Conservation (phyloP, 2,329 filamentous ascomycete species). For the Fusarium sp. region DNA sequence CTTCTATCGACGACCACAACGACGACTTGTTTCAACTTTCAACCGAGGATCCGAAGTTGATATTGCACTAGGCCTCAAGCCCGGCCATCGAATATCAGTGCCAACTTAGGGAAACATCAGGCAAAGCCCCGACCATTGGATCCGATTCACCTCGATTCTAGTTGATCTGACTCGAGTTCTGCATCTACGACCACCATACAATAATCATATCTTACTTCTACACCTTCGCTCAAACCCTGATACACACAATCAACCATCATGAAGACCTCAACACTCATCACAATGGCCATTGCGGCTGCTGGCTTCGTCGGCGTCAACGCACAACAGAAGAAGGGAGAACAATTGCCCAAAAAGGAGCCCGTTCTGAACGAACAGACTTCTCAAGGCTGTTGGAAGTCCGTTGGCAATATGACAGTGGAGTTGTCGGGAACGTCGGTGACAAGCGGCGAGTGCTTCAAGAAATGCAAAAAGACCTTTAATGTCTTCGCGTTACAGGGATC, state of each 20-base stretch:
- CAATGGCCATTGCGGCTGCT: conserved; percentile 46
- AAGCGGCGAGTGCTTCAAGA: conserved; percentile 55
- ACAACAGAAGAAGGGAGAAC: conserved; percentile 15
- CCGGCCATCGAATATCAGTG: background rate
- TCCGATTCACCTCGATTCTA: conserved; percentile 32
- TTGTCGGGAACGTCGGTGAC: conserved; percentile 41
- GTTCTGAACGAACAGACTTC: conserved; percentile 52
- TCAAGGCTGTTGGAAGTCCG: conserved; percentile 63
- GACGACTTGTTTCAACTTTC: conserved; percentile 17
- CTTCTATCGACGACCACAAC: background rate
- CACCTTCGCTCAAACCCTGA: conserved; percentile 25
- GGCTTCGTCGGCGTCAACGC: conserved; percentile 34
- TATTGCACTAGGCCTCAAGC: background rate
- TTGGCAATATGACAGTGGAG: conserved; percentile 52
- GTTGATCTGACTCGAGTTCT: conserved; percentile 42
- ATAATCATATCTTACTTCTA: conserved; percentile 6
- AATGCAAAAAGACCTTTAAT: conserved; percentile 58
- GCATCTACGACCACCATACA: background rate
- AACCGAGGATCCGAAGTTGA: background rate
- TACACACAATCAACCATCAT: conserved; percentile 38
- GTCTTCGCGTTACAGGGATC: conserved; percentile 73
- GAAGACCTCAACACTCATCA: conserved; percentile 47
- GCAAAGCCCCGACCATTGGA: conserved; percentile 10
- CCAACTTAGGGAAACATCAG: background rate
- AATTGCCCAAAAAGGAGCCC: conserved; percentile 54